These are phyloP conservation scores for Aspergillus nomiae DNA, from an alignment of 2,329 filamentous ascomycete genomes.

Conservation along the genomic window DNA sequence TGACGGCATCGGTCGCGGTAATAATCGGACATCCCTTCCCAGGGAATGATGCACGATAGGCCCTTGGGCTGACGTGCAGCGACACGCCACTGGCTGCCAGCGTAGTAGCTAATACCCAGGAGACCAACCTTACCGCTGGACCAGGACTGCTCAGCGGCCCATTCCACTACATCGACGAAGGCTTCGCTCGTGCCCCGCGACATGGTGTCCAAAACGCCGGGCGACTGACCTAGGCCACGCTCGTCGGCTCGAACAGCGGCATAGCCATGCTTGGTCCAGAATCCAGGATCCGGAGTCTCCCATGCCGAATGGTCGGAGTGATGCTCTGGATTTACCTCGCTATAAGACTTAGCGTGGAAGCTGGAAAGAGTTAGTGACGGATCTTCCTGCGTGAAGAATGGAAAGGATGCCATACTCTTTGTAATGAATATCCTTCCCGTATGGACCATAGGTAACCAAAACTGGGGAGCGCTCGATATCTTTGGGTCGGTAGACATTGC, in stretches of 20 bases:
- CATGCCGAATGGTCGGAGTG: constrained; percentile 58
- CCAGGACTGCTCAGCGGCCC: constrained; percentile 55
- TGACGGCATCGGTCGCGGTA: constrained; percentile 62
- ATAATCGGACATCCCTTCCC: constrained; percentile 60
- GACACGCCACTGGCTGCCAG: constrained; percentile 58
- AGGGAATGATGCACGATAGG: constrained; percentile 54
- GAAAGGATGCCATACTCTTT: constrained; percentile 37
- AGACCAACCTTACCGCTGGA: constrained; percentile 54
- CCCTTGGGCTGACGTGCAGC: constrained; percentile 56
- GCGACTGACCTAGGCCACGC: constrained; percentile 54
- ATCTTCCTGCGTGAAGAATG: no score
- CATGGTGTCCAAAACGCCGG: constrained; percentile 57
- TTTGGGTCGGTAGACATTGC: constrained; percentile 56
- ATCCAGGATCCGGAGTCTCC: constrained; percentile 61
- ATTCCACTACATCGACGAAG: constrained; percentile 56
- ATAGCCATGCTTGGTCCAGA: constrained; percentile 59
- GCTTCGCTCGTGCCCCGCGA: constrained; percentile 54
- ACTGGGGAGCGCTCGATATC: constrained; percentile 53
- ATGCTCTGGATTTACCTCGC: constrained; percentile 57
- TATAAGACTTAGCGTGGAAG: constrained; percentile 55
- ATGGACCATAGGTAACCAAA: constrained; percentile 71
- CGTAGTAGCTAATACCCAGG: constrained; percentile 56
- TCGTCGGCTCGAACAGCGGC: constrained; percentile 59
- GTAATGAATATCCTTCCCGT: constrained; percentile 73
- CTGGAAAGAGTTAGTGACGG: constrained; percentile 27